Percentiles rank a stretch among this genome's conserved stretches.
These are phyloP conservation scores for Penicillium pancosmium DNA, from an alignment of 495 filamentous ascomycete genomes.

Conservation along the genomic window DNA sequence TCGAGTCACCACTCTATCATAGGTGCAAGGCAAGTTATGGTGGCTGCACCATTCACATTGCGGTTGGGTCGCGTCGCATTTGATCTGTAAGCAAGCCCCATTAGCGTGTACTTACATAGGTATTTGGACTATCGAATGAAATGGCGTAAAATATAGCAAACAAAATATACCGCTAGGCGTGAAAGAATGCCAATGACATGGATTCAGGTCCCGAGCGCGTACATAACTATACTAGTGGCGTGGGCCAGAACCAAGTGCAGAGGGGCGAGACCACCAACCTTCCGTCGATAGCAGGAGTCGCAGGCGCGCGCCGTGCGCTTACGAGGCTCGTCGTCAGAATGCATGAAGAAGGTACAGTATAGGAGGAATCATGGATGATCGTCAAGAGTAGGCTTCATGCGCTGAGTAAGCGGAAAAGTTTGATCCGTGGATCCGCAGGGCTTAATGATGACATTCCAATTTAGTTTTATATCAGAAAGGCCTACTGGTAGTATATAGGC, in stretches of 20 bases:
- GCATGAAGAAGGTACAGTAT: constrained; percentile 18
- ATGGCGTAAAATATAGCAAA: too few relatives aligned
- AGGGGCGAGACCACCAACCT: constrained; percentile 29
- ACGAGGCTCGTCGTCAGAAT: constrained; percentile 15
- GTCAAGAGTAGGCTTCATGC: constrained; percentile 1
- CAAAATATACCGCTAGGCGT: background rate
- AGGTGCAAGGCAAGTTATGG: constrained; percentile 52
- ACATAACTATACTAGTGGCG: too few relatives aligned
- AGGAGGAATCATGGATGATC: constrained; percentile 5
- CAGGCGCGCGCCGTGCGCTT: constrained; percentile 48
- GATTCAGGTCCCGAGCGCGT: too few relatives aligned
- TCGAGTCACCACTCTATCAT: constrained; percentile 40
- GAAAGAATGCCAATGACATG: constrained; percentile 1
- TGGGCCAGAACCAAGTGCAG: too few relatives aligned
- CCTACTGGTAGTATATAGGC: too few relatives aligned
- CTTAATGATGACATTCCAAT: too few relatives aligned
- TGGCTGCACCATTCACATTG: constrained; percentile 58
- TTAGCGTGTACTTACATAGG: too few relatives aligned
- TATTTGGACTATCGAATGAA: too few relatives aligned
- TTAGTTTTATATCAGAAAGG: too few relatives aligned
- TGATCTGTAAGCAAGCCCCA: constrained; percentile 39
- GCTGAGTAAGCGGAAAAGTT: constrained; percentile 21
- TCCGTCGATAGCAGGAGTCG: constrained; percentile 53
- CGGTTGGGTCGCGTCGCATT: constrained; percentile 49
- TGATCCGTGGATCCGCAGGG: background rate